Evolutionary conservation across 139 green algal genomes (phyloP).

Genomic region (Closterium sp.): DNA sequence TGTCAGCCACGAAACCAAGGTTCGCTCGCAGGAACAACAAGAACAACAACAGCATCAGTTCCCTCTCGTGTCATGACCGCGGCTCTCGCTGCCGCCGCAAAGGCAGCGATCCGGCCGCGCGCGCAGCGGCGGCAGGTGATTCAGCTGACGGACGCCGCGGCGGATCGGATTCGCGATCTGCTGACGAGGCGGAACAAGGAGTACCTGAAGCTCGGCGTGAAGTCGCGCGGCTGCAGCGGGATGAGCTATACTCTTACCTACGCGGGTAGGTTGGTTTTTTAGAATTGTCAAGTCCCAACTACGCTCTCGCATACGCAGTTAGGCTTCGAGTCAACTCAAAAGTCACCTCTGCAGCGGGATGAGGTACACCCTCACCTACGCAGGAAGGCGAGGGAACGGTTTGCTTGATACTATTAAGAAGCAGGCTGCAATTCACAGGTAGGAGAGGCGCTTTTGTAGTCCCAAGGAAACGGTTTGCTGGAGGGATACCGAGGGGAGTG

Average conservation of each 20-base stretch:
- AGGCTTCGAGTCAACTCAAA: too few species aligned
- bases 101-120: not conserved
- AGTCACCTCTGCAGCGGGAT: too few species aligned
- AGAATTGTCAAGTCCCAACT: not conserved
- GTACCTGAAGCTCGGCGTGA: conserved; percentile 90
- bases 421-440: too few species aligned
- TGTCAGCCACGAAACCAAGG: not conserved
- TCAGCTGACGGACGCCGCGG: conserved; percentile 84
- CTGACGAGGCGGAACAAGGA: conserved; percentile 80
- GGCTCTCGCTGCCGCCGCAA: not conserved
- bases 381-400: too few species aligned
- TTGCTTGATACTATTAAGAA: too few species aligned
- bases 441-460: too few species aligned
- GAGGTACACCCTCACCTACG: too few species aligned
- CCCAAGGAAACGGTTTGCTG: too few species aligned
- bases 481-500: too few species aligned
- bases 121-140: conserved; percentile 60
- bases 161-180: conserved; percentile 70
- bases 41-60: not conserved
- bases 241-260: conserved; percentile 98
- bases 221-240: conserved; percentile 91
- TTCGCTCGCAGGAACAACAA: too few species aligned
- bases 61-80: not conserved
- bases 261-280: conserved; percentile 49
- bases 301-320: not conserved